Base-by-base conservation (phyloP, 2,329 filamentous ascomycete species). In the Paracoccidioides brasiliensis region DNA sequence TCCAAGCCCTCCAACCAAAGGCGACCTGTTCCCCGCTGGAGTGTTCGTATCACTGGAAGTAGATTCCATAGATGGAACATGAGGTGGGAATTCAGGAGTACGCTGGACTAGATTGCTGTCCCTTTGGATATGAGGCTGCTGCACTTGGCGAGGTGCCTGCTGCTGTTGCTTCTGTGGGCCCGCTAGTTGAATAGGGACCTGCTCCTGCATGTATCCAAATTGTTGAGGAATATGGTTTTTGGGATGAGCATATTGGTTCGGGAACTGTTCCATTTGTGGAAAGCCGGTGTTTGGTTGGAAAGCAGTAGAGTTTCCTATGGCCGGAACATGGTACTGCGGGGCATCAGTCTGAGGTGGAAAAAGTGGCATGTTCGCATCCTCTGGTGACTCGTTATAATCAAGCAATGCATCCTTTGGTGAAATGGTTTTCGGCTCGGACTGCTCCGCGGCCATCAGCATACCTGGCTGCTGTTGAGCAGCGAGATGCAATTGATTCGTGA, bases 371-470 rank as follows among this genome's bases (percentile, higher is more conserved):
- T 82, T 82, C 4, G 80, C 73, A 50, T 85, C 84, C 15, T 85
- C 83, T 2, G 90, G 86, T 0, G 76, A 71, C 42, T 93, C 88
- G 58, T 85, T 81, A 67, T 90, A 95, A 58, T 96, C 90, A 52
- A 96, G 73, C 57, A 95, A 73, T 1, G 90, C 88, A 64, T 97
- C 91, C 72, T 95, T 94, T 30, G 91, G 93, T 1, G 91, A 97
- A 49, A 98, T 95, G 0, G 91, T 95, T 70, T 88, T 88, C 1
- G 82, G 78, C n/a, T 85, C 67, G 41, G 67, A 62, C 58, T 69
- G 62, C 52, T 71, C 62, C 10, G 49, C 54, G 49, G 56, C 57
- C 32, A 54, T 56, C 32, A 55, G 40, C 38, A 60, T 45, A 7
- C 48, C 54, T 3, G 59, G 55, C 48, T 48, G 53, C 43, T 54